Percentiles rank a stretch among this genome's conserved stretches.
These are phyloP conservation scores for Lasiosphaeria hispida DNA, from an alignment of 495 filamentous ascomycete genomes.

Conservation along the genomic window DNA sequence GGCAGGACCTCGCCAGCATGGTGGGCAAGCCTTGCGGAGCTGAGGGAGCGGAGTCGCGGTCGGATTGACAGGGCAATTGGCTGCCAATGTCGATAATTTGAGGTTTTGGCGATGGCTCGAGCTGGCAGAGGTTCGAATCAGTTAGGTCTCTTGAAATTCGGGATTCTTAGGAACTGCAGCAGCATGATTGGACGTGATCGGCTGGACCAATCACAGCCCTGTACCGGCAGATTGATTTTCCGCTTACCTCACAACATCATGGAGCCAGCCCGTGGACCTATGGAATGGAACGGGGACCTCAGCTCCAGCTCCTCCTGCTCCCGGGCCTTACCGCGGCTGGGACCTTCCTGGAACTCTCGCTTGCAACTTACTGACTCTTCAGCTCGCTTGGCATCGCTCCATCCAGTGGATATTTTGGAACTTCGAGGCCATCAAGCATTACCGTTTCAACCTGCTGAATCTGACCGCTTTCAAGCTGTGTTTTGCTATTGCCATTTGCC, in stretches of 20 bases:
- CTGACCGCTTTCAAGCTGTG: too few species aligned
- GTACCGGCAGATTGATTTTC: constrained; percentile 27
- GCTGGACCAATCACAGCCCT: constrained; percentile 22
- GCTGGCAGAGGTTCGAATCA: constrained; percentile 27
- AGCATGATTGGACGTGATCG: constrained; percentile 27
- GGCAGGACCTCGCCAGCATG: constrained; percentile 84
- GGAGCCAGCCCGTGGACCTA: neutral
- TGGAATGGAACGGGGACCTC: too few species aligned
- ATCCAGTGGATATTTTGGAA: too few species aligned
- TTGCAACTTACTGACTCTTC: too few species aligned
- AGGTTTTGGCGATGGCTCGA: constrained; percentile 27
- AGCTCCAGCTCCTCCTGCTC: too few species aligned
- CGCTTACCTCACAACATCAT: constrained; percentile 4
- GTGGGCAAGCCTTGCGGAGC: constrained; percentile 51
- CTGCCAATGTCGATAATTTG: constrained; percentile 37
- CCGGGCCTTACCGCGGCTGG: too few species aligned
- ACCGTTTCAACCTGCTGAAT: too few species aligned
- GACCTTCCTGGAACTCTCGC: too few species aligned
- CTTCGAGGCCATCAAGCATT: too few species aligned
- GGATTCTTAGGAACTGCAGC: constrained; percentile 38
- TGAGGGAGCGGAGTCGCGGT: constrained; percentile 34
- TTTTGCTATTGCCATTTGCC: too few species aligned
- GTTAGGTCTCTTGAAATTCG: constrained; percentile 39
- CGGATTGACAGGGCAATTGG: constrained; percentile 40
- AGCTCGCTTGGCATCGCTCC: too few species aligned